Base-by-base conservation (phyloP, 495 filamentous ascomycete species). In the Aspergillus incahuasiensis region DNA sequence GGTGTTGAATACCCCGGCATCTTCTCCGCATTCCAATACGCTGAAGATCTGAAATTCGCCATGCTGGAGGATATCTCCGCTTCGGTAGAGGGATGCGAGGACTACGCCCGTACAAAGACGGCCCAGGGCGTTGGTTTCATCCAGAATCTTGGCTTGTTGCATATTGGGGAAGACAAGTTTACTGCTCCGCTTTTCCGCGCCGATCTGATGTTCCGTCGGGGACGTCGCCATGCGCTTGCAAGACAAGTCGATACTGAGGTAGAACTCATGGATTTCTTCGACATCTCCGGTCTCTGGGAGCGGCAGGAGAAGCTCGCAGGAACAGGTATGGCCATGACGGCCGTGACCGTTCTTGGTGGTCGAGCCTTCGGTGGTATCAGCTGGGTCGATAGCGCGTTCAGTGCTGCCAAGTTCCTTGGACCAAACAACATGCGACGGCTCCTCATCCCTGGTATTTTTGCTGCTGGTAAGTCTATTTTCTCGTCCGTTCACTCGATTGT, bases 251-350 rank as follows among this genome's bases (percentile, higher is more conserved):
- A 96, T 59, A 82, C 94, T 16, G 84, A 95, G 48, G 85, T 94
- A 18, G 92, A 97, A 60, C 54, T 95, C 0, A 87, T 81, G 80
- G 94, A 98, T 68, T 96, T 98, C 75, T 90, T 97, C 67, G 95
- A 98, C 68, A 74, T 91, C 63, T 76, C 80, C 30, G 85, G 82
- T 11, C 74, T 96, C 9, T 85, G 94, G 77, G 90, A 97, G 62
- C 79, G 83, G 45, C 91, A 98, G 67, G 95, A 98, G 75, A 97
- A 97, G 74, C 74, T 94, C 39, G 91, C 90, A 13, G 90, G 91
- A 35, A 91, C 91, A 24, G 84, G 94, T 57, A 88, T 97, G 86
- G 92, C 95, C 38, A 78, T 98, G 70, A 97, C 94, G 2, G 84
- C 92, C 25, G 89, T 86, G n/a, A 90, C 90, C 54, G 86, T 94